phyloP scores from a whole-genome alignment of 495 filamentous ascomycete genomes.

The Evansstolkia leycettana region DNA sequence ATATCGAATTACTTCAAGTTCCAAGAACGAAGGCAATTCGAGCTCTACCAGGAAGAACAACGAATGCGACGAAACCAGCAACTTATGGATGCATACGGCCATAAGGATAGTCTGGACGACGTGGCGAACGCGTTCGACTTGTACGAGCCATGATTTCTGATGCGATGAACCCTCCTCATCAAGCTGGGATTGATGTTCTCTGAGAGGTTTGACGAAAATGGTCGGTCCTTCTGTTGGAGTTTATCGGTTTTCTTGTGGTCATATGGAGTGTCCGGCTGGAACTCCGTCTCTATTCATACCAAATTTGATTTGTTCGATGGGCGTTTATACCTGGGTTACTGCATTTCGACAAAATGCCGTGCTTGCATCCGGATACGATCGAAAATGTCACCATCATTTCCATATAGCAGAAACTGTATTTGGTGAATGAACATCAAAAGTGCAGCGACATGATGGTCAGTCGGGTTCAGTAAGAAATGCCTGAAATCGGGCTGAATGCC shows the following conservation, averaged over 20 bases:
- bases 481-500: too few relatives aligned
- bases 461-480: too few relatives aligned
- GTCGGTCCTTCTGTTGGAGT: neutral
- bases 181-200: neutral
- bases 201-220: neutral
- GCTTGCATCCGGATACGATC: too few relatives aligned
- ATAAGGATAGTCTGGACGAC: slow-evolving; percentile 41
- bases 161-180: neutral
- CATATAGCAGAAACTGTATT: too few relatives aligned
- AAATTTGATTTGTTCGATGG: neutral
- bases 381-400: too few relatives aligned
- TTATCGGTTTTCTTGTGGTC: neutral
- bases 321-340: too few relatives aligned
- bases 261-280: too few relatives aligned
- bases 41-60: slow-evolving; percentile 18
- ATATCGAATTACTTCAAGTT: neutral
- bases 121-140: slow-evolving; percentile 45
- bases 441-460: too few relatives aligned
- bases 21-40: slow-evolving; percentile 2
- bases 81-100: slow-evolving; percentile 46
- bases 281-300: too few relatives aligned
- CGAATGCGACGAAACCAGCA: slow-evolving; percentile 22
- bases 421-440: too few relatives aligned
- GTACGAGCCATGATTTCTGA: slow-evolving; percentile 23
- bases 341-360: too few relatives aligned